Conservation (phyloP, 495 filamentous ascomycete species). For the Astrothelium macrocarpum region DNA sequence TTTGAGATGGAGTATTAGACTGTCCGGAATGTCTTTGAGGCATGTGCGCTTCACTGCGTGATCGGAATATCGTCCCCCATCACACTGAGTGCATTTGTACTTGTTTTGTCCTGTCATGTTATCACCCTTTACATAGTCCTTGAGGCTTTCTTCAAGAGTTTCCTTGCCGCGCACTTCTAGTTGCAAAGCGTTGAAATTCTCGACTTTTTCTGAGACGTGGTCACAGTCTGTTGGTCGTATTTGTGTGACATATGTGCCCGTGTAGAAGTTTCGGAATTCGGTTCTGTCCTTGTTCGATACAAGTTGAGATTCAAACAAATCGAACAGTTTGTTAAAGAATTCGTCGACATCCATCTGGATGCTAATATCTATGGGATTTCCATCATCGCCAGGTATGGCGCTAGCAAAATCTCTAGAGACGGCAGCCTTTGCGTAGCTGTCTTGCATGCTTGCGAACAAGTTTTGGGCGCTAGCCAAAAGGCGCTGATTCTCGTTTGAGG, state of each 20-base stretch:
- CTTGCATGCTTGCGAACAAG: conserved; percentile 80
- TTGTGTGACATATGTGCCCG: conserved; percentile 86
- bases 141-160: conserved; percentile 73
- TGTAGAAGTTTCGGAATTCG: conserved; percentile 74
- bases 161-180: conserved; percentile 94
- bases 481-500: conserved; percentile 50
- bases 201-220: conserved; percentile 83
- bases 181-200: conserved; percentile 91
- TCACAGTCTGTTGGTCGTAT: conserved; percentile 89
- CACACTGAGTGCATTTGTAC: conserved; percentile 90
- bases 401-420: conserved; percentile 65
- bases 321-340: conserved; percentile 90
- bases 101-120: conserved; percentile 98
- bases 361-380: conserved; percentile 71
- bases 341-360: conserved; percentile 98
- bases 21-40: conserved; percentile 86
- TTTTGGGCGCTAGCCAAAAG: conserved; percentile 68
- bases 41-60: conserved; percentile 81
- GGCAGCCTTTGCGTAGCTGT: conserved; percentile 58
- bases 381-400: conserved; percentile 73
- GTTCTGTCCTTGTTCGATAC: conserved; percentile 56
- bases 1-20: conserved; percentile 93
- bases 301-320: conserved; percentile 82
- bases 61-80: conserved; percentile 69
- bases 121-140: conserved; percentile 91